Percentiles rank a stretch among this genome's conserved stretches.
phyloP scores from a whole-genome alignment of 2,329 filamentous ascomycete species.

The Alternaria solani region DNA sequence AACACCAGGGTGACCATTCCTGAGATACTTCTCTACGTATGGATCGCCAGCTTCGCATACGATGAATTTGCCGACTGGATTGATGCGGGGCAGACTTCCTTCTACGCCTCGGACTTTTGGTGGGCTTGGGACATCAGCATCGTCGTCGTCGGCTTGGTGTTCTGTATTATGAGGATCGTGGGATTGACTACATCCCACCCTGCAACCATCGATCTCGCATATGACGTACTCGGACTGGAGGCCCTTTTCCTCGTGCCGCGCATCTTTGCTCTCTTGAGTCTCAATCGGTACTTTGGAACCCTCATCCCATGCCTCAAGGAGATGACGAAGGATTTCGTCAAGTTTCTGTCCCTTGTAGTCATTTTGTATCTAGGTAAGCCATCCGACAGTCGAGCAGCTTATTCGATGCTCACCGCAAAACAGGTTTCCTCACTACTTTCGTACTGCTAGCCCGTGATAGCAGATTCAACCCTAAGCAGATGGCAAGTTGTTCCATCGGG shows the following conservation, averaged over 20 bases:
- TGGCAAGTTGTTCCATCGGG: slow-evolving; percentile 54
- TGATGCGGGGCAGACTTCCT: slow-evolving; percentile 82
- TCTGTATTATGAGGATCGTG: slow-evolving; percentile 72
- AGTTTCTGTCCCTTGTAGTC: slow-evolving; percentile 79
- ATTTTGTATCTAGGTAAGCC: slow-evolving; percentile 76
- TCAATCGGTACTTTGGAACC: slow-evolving; percentile 91
- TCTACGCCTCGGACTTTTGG: slow-evolving; percentile 51
- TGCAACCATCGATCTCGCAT: slow-evolving; percentile 77
- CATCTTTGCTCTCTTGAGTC: slow-evolving; percentile 84
- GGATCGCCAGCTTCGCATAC: slow-evolving; percentile 87
- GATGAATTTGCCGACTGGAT: slow-evolving; percentile 79
- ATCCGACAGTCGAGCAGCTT: not conserved
- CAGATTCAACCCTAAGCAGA: slow-evolving; percentile 68
- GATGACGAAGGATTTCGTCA: slow-evolving; percentile 92
- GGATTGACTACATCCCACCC: slow-evolving; percentile 69
- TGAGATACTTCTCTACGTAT: slow-evolving; percentile 80
- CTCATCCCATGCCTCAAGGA: slow-evolving; percentile 89
- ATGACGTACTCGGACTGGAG: slow-evolving; percentile 88
- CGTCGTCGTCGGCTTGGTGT: slow-evolving; percentile 74
- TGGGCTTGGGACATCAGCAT: slow-evolving; percentile 58
- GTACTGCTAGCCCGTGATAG: slow-evolving; percentile 75
- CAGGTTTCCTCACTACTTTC: slow-evolving; percentile 87
- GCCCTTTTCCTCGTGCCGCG: slow-evolving; percentile 87
- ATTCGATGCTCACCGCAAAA: not conserved
- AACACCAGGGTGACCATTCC: slow-evolving; percentile 69